Evolutionary conservation across 2,329 filamentous ascomycete genomes (phyloP), one percentile per base, ranked within the genome.

Genomic region (Apiospora sp.): DNA sequence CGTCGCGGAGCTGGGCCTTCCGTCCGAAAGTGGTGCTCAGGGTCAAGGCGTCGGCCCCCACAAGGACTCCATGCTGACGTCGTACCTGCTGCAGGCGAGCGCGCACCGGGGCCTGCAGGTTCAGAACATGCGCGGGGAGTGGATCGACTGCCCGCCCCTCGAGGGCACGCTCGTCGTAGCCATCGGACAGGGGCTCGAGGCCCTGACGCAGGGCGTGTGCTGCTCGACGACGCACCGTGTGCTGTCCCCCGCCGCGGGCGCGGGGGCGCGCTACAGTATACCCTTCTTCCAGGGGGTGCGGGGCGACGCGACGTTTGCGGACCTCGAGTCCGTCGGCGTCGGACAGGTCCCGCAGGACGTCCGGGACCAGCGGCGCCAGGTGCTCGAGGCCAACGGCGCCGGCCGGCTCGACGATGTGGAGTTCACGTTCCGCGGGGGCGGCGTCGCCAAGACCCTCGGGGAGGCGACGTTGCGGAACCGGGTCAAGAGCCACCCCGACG

Each of bases 281-380:
- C 94, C 94, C 0, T 97, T 97, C 83, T 97, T 97, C 84, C 94
- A 96, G 81, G 94, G 94, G 30, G 93, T 97, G 73, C 91, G 91
- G 78, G 91, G 94, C 72, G 93, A 95, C 80, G 91, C 93, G 0
- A 89, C 89, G 24, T 97, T 97, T 80, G 94, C 94, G 79, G 92
- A 93, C 76, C 90, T 96, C 82, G 92, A 90, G 80, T 82, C 78
- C 30, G 85, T 88, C 22, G 89, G 87, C n/a, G 86, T 88, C n/a
- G 88, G 86, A 1, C 74, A 77, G 30, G 87, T 92, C 14, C 92
- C 93, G 0, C 88, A 89, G 41, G 86, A 87, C 16, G 90, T 95
- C 22, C 85, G 87, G 77, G 88, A 85, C 79, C 86, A 93, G 84
- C 86, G 93, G 68, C 84, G 89, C 74, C 83, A 85, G 74, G 86